phyloP scores from a whole-genome alignment of 805 yeast species.

The Sporopachydermia quercuum region DNA sequence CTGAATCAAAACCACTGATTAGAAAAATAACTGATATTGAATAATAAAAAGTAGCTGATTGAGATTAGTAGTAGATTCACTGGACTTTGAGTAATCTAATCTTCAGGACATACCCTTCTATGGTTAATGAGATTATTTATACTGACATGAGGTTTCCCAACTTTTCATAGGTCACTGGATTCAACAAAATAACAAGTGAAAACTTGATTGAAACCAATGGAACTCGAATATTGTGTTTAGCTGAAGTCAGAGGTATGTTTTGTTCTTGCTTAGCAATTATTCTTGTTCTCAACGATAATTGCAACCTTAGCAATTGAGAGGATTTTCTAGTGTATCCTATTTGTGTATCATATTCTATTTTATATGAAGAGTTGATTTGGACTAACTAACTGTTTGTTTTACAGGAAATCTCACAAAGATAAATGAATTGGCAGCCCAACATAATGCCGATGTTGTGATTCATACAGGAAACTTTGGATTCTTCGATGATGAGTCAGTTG shows the following conservation, averaged over 20 bases:
- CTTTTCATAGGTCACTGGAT: too few species aligned
- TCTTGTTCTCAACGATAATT: too few species aligned
- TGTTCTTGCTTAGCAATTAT: too few species aligned
- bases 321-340: conserved; percentile 1
- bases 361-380: neutral
- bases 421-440: conserved; percentile 31
- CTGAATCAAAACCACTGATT: too few species aligned
- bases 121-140: neutral
- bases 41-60: neutral
- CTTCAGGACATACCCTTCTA: neutral
- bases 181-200: too few species aligned
- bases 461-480: conserved; percentile 78
- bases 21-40: neutral
- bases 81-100: neutral
- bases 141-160: too few species aligned
- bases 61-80: neutral
- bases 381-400: too few species aligned
- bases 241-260: conserved; percentile 36
- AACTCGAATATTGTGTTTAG: conserved; percentile 30
- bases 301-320: too few species aligned
- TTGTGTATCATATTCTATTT: neutral
- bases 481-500: conserved; percentile 43
- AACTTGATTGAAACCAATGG: conserved; percentile 15
- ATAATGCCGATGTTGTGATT: conserved; percentile 36
- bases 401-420: conserved; percentile 29